Base-by-base conservation (phyloP, 2,329 filamentous ascomycete genomes). In the Emmonsia crescens region DNA sequence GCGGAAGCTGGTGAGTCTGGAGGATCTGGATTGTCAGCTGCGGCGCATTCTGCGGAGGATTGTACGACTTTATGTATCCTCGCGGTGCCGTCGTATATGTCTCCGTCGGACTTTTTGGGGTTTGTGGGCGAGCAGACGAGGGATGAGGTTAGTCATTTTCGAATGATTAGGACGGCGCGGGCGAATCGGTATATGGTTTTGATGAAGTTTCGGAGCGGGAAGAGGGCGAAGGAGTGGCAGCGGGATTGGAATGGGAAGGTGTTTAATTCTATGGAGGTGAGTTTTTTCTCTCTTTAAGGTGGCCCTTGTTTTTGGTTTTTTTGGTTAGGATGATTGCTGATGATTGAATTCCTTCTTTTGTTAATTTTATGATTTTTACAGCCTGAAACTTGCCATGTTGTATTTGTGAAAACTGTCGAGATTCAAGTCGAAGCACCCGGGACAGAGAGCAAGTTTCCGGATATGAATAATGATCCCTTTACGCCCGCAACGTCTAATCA, bases 181-280 rank as follows among this genome's bases (percentile, higher is more conserved):
- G 87, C 91, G 73, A 96, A 95, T 74, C 85, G 92, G 64, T 97
- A 97, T 77, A 89, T 99, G 80, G 93, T 96, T 31, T 80, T 99
- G 64, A 89, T 99, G 83, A 96, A 96, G 76, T 96, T 97, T 72
- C 83, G 90, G 56, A 86, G 88, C 66, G 83, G 83, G 36, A 84
- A 83, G 69, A 85, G 84, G 64, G 94, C 94, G 16, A 85, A 82
- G 68, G 82, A 85, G 59, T 99, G 93, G 88, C 87, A 89, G 69
- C 85, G 82, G 64, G 87, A 90, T 68, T 96, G 93, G 82, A 94
- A 97, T 74, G 94, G 94, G 21, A 94, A 89, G 72, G 83, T 93
- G 0, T 97, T 97, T 72, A 96, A 95, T 70, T 88, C 85, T 63
- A 90, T 96, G 81, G 91, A 95, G 81, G 89, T 90, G 76, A 70